Evolutionary conservation across 441 rosid species (phyloP).

Genomic region (Arabidopsis hybrid): DNA sequence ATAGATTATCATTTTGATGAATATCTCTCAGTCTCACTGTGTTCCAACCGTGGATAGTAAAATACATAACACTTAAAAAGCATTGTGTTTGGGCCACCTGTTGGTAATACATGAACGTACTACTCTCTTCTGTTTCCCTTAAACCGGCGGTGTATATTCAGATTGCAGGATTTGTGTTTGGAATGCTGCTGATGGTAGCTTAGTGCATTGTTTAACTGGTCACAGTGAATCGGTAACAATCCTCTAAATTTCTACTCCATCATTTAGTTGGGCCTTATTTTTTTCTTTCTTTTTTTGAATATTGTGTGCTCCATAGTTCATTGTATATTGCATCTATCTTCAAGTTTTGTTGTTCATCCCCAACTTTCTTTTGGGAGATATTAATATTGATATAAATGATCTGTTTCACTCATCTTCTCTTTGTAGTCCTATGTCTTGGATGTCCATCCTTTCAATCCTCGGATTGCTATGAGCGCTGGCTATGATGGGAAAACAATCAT

Average conservation of each 20-base stretch:
- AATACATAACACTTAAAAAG: slow-evolving; percentile 5
- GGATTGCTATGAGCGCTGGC: slow-evolving; percentile 93
- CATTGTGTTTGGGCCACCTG: slow-evolving; percentile 8
- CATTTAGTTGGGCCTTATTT: slow-evolving; percentile 29
- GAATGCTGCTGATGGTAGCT: slow-evolving; percentile 90
- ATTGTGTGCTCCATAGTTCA: slow-evolving; percentile 22
- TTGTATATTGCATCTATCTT: slow-evolving; percentile 21
- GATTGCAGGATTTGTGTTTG: slow-evolving; percentile 94
- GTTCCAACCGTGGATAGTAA: slow-evolving; percentile 4
- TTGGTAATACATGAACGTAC: slow-evolving; percentile 31
- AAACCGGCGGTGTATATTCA: slow-evolving; percentile 46
- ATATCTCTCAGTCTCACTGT: slow-evolving; percentile 19
- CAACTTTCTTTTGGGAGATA: slow-evolving; percentile 17
- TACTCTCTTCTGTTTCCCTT: slow-evolving; percentile 35
- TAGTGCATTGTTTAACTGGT: slow-evolving; percentile 87
- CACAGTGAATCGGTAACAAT: slow-evolving; percentile 74
- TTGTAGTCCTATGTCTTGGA: slow-evolving; percentile 86
- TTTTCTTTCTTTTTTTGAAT: neutral
- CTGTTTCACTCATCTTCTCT: slow-evolving; percentile 37
- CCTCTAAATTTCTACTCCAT: slow-evolving; percentile 30
- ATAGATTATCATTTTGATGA: slow-evolving; percentile 17
- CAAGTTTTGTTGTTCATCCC: slow-evolving; percentile 20
- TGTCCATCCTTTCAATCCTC: slow-evolving; percentile 88
- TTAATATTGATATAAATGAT: slow-evolving; percentile 21
- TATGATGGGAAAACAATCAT: slow-evolving; percentile 86